Evolutionary conservation across 2,329 filamentous ascomycete genomes (phyloP).

Genomic region (Talaromyces sp.): DNA sequence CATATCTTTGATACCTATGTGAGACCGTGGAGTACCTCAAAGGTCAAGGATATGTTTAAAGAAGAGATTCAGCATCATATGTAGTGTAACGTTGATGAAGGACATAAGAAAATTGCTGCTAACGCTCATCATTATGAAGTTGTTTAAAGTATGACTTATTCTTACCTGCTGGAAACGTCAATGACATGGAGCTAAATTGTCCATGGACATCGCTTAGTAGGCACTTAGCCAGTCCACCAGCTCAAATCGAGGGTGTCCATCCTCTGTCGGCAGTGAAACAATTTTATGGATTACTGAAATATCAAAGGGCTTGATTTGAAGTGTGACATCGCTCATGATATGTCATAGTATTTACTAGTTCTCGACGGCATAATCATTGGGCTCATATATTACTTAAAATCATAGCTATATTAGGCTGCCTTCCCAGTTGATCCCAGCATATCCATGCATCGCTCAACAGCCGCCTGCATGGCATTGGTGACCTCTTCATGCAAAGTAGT

Average conservation of each 20-base stretch:
- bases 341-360: background rate
- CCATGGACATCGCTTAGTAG: background rate
- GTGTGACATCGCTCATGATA: background rate
- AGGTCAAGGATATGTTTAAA: slow-evolving; percentile 26
- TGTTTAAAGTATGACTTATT: background rate
- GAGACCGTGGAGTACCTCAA: slow-evolving; percentile 31
- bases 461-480: slow-evolving; percentile 54
- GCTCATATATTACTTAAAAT: background rate
- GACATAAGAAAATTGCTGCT: background rate
- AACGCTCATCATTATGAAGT: slow-evolving; percentile 2
- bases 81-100: background rate
- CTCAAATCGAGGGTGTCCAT: background rate
- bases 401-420: slow-evolving; percentile 26
- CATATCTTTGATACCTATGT: slow-evolving; percentile 56
- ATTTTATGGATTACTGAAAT: no score
- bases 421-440: slow-evolving; percentile 43
- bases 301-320: background rate
- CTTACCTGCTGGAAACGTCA: background rate
- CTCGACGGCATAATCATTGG: background rate
- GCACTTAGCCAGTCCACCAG: no score
- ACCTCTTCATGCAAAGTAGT: slow-evolving; percentile 55
- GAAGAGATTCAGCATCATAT: slow-evolving; percentile 26
- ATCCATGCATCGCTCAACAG: slow-evolving; percentile 57
- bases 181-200: background rate
- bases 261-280: no score